Evolutionary conservation across 2,329 filamentous ascomycete genomes (phyloP), one percentile per base, ranked within the genome.

Genomic region (Elsinoe arachidis): DNA sequence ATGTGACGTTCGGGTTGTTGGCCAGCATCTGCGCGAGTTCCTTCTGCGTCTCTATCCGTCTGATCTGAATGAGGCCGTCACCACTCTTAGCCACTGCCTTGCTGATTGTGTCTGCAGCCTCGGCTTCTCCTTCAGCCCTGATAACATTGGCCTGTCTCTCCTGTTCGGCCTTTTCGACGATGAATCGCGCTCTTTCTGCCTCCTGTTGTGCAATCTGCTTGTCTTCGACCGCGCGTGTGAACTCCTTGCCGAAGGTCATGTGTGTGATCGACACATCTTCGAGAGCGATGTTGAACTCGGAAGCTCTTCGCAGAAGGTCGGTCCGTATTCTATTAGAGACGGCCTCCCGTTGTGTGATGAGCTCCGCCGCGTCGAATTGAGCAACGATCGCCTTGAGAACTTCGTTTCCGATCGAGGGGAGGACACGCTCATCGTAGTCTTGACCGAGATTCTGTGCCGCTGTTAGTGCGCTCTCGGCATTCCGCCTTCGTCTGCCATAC

Each of bases 141-240:
- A 99, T 99, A 68, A 99, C 93, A 76, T 93, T 97, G 66, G 93
- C 93, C 78, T 99, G 93, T 68, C 93, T 83, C 79, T 99, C 93
- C 79, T 99, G 93, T 82, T 99, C 93, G 60, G 93, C 93, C 73
- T 90, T 90, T 82, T 99, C 93, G 72, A 99, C 93, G 66, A 99
- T 95, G 79, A 99, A 99, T 64, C 93, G 84, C 51, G 93, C 93
- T 63, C 93, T 84, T 81, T 99, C 93, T 62, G 93, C 93, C 71
- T 99, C 93, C 76, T 99, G 93, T 78, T 99, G 93, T 57, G 93
- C 93, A 73, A 99, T 99, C 80, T 99, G 93, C 85, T 99, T 99
- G 83, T 99, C 93, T 79, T 99, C 93, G 68, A 99, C 93, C 63
- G 93, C 93, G 74, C 89, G 88, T 61, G 93, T 99, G 80, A 99